Evolutionary conservation across 2,329 filamentous ascomycete species (phyloP).

Genomic region (Xylariomycetidae sp.): DNA sequence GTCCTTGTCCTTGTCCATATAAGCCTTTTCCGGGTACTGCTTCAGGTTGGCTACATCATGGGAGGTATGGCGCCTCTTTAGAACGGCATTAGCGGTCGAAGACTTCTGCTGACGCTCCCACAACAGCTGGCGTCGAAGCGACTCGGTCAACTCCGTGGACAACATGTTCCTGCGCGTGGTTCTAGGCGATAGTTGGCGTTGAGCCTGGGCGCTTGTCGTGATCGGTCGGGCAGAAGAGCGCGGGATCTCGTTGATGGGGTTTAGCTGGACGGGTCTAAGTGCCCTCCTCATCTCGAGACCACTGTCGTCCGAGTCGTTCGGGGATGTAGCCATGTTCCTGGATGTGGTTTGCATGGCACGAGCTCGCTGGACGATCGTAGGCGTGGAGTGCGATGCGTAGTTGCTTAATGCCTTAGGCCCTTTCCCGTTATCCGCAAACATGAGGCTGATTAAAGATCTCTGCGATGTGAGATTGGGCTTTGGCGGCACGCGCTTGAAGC

Average conservation of each 20-base stretch:
- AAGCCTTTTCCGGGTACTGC: constrained; percentile 67
- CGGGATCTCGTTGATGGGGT: constrained; percentile 58
- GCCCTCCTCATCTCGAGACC: constrained; percentile 62
- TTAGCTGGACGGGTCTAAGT: constrained; percentile 42
- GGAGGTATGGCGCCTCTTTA: constrained; percentile 86
- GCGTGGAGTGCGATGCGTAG: constrained; percentile 60
- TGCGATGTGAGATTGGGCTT: constrained; percentile 78
- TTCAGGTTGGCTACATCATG: constrained; percentile 86
- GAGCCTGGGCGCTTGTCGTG: constrained; percentile 62
- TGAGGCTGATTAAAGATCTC: constrained; percentile 82
- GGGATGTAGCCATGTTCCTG: constrained; percentile 42
- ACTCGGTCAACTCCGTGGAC: constrained; percentile 88
- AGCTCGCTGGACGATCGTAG: constrained; percentile 64
- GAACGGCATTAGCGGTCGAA: constrained; percentile 78
- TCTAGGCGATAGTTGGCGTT: constrained; percentile 78
- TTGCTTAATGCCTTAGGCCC: constrained; percentile 66
- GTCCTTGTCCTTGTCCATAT: constrained; percentile 55
- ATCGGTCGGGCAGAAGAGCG: constrained; percentile 73
- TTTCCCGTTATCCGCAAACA: constrained; percentile 73
- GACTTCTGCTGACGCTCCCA: constrained; percentile 96
- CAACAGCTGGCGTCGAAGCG: constrained; percentile 82
- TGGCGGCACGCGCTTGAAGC: constrained; percentile 91
- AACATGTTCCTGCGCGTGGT: constrained; percentile 96
- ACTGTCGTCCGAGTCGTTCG: constrained; percentile 58
- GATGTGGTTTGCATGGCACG: constrained; percentile 44